Conservation (phyloP, 768 basidiomycete species). For the Roridomyces roridus region DNA sequence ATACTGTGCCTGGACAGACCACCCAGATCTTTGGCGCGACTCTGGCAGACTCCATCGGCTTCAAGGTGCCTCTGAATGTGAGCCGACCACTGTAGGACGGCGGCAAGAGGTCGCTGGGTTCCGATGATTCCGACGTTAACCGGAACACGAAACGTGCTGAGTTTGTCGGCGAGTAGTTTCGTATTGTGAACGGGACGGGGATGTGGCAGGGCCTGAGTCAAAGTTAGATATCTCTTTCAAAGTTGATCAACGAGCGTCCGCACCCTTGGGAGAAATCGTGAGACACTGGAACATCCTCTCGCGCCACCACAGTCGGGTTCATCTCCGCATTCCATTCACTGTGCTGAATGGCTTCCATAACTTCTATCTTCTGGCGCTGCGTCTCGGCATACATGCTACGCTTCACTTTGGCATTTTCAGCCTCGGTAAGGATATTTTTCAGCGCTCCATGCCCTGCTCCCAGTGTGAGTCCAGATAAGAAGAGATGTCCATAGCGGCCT, state of each 20-base stretch:
- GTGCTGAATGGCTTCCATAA: conserved; percentile 68
- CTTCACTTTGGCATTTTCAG: conserved; percentile 68
- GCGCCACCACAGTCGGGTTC: conserved; percentile 69
- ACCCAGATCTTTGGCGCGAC: conserved; percentile 65
- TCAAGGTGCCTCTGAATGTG: conserved; percentile 64
- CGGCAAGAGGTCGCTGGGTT: conserved; percentile 47
- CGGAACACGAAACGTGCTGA: conserved; percentile 63
- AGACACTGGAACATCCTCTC: conserved; percentile 44
- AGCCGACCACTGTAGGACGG: conserved; percentile 72
- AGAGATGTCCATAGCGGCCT: conserved; percentile 64
- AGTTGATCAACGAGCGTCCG: conserved; percentile 32
- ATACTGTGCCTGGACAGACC: conserved; percentile 67
- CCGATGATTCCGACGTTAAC: conserved; percentile 38
- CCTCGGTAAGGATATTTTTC: conserved; percentile 61
- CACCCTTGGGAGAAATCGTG: conserved; percentile 81
- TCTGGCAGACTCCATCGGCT: conserved; percentile 50
- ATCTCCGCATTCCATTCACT: conserved; percentile 84
- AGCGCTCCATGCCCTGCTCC: conserved; percentile 76
- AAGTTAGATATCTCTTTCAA: conserved; percentile 2
- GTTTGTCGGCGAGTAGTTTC: conserved; percentile 76
- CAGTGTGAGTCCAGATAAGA: conserved; percentile 62
- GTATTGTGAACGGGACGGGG: conserved; percentile 61
- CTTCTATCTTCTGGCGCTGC: conserved; percentile 67
- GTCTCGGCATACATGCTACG: conserved; percentile 95
- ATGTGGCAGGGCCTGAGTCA: conserved; percentile 57